Evolutionary conservation across 257 asterid species (phyloP), one percentile per base, ranked within the genome.

Genomic region (Solanum rostratum): DNA sequence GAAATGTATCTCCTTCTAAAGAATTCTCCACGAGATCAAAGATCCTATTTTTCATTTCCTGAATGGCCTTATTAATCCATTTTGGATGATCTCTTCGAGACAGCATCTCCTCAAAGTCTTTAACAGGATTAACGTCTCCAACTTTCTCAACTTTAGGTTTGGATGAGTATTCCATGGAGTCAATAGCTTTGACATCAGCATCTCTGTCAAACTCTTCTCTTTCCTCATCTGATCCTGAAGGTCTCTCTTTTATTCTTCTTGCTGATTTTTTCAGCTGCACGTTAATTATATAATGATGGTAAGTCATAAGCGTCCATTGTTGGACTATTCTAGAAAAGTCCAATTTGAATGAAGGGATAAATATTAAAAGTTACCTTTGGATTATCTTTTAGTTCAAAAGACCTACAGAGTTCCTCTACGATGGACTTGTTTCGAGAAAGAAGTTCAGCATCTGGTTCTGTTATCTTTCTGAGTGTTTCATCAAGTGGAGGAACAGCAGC

Each of bases 401-500:
- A 79, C 88, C 87, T 85, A 7, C 89, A 84, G 80, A 95, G 92
- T 88, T 94, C 97, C 87, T 94, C 93, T 55, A 91, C 86, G 86
- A 91, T 87, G 62, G 91, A 85, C 90, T 86, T 89, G 92, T 87
- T 93, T 84, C 69, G 91, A 74, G 80, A 85, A 83, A 89, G 85
- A 81, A 95, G 92, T 82, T 93, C 95, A 45, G 92, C 88, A 88
- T 95, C 98, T 80, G 96, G 97, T 85, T 92, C 97, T 43, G 92
- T 97, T 85, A 93, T 95, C 88, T 84, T 91, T 88, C 90, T 88
- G 60, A 97, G 97, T 78, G 97, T 92, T 73, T 92, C 97, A 85
- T 97, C 97, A 81, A 95, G 92, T 55, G 95, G 98, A 87, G 99
- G 98, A 70, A 95, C 86, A 86, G 90, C 90, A 83, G 98, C 96